Base-by-base conservation (phyloP, 2,329 filamentous ascomycete species). In the Penicillium corylophilum region DNA sequence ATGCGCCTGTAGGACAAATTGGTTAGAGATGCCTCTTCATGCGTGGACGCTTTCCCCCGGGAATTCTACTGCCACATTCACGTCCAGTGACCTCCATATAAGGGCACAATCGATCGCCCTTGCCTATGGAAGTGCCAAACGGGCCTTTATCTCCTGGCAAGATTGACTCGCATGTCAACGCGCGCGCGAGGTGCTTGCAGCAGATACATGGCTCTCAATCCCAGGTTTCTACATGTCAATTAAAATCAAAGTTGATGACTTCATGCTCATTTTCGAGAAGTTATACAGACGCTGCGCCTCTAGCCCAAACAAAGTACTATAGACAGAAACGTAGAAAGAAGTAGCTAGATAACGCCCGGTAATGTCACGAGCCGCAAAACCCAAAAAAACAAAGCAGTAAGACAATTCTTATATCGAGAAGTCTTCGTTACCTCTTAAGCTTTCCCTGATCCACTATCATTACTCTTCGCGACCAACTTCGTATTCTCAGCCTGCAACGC, bases 401-500 rank as follows among this genome's bases (percentile, higher is more conserved):
- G 38, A 16, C n/a, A 15, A 35, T 35, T 16, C n/a, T 16, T 8
- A 35, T 9, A 9, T 35, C 5, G 35, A 20, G 35, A 38, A 38
- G 35, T 5, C 20, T 20, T 18, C 8, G 18, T 10, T 3, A 4
- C 16, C 2, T 20, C 33, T 12, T 20, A 38, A 20, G 3, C 6
- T 13, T 38, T 38, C 35, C 8, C 35, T 10, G 33, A 39, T 16
- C 49, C 28, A 50, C 46, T 50, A 45, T 33, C 9, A 40, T 45
- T 82, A 72, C 38, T 33, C 43, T 52, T 56, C 4, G 55, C 58
- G 38, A 53, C 58, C 48, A 86, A 62, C 29, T 64, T 69, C 13
- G 79, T 81, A 64, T 85, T 85, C 71, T 85, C 81, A 39, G 69
- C 73, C 68, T 85, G 82, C 65, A 85, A 60, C 33, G 78, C 77